phyloP scores from a whole-genome alignment of 2,329 filamentous ascomycete species.

The Epichloe hybrida region DNA sequence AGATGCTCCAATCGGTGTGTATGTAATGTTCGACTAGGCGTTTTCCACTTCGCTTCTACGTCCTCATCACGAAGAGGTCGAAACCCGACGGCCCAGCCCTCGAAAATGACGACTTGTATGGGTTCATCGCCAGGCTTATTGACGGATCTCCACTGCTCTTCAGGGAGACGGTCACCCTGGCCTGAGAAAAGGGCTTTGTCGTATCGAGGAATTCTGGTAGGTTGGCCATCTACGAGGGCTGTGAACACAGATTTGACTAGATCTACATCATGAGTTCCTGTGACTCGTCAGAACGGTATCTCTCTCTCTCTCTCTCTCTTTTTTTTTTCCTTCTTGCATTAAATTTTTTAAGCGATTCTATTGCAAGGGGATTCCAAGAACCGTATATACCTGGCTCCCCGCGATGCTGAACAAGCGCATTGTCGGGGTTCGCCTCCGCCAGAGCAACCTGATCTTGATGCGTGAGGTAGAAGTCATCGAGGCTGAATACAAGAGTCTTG shows the following conservation, averaged over 20 bases:
- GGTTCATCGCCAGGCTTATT: slow-evolving; percentile 35
- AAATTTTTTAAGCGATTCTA: neutral
- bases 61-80: slow-evolving; percentile 42
- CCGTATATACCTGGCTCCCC: slow-evolving; percentile 57
- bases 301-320: no score
- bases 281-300: neutral
- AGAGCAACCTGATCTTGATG: slow-evolving; percentile 55
- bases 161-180: slow-evolving; percentile 59
- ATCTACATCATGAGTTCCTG: slow-evolving; percentile 58
- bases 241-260: slow-evolving; percentile 51
- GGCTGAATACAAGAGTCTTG: slow-evolving; percentile 60
- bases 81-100: slow-evolving; percentile 89
- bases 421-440: slow-evolving; percentile 50
- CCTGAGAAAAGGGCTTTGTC: slow-evolving; percentile 71
- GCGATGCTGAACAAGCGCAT: slow-evolving; percentile 65
- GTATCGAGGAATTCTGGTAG: slow-evolving; percentile 55
- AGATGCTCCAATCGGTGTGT: slow-evolving; percentile 36
- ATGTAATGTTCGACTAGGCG: slow-evolving; percentile 34
- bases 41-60: slow-evolving; percentile 37
- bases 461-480: slow-evolving; percentile 81
- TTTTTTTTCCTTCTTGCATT: no score
- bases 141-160: slow-evolving; percentile 46
- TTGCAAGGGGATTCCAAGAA: neutral
- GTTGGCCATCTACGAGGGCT: slow-evolving; percentile 36
- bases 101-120: slow-evolving; percentile 61